Conservation (phyloP, 2,329 filamentous ascomycete genomes). For the Trichoderma sp. region DNA sequence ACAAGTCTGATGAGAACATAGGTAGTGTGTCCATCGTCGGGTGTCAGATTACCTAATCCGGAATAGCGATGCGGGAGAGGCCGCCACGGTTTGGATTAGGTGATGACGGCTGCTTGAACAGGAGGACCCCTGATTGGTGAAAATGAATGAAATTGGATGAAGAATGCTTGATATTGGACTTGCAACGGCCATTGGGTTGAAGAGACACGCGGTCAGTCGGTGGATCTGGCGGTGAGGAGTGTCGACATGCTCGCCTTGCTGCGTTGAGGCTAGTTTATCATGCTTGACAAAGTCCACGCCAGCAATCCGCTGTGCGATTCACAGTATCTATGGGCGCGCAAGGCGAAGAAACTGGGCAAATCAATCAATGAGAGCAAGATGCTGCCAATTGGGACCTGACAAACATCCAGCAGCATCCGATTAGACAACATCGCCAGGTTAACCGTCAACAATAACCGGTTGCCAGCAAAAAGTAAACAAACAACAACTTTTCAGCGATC, state of each 20-base stretch:
- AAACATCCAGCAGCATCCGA: neutral
- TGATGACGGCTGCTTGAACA: neutral
- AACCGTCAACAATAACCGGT: neutral
- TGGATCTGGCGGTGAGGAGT: constrained; percentile 13
- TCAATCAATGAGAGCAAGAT: neutral
- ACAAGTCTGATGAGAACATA: neutral
- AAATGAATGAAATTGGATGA: neutral
- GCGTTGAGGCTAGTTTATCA: neutral
- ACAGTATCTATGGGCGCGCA: too few relatives aligned
- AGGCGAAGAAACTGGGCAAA: too few relatives aligned
- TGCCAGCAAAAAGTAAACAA: constrained; percentile 10
- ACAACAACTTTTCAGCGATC: neutral
- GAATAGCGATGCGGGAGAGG: constrained; percentile 8
- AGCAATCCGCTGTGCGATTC: neutral
- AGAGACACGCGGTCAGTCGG: neutral
- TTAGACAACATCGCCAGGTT: constrained; percentile 4
- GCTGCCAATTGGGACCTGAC: neutral
- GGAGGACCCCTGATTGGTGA: neutral
- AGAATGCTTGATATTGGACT: neutral
- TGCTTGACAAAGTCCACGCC: neutral
- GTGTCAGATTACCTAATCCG: neutral
- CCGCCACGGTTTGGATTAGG: neutral
- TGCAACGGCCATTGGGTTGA: too few relatives aligned
- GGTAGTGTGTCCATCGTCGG: neutral
- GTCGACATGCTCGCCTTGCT: neutral